These are phyloP conservation scores for Bothriochloa decipiens DNA, from an alignment of 176 grass and related monocot species.

Conservation along the genomic window DNA sequence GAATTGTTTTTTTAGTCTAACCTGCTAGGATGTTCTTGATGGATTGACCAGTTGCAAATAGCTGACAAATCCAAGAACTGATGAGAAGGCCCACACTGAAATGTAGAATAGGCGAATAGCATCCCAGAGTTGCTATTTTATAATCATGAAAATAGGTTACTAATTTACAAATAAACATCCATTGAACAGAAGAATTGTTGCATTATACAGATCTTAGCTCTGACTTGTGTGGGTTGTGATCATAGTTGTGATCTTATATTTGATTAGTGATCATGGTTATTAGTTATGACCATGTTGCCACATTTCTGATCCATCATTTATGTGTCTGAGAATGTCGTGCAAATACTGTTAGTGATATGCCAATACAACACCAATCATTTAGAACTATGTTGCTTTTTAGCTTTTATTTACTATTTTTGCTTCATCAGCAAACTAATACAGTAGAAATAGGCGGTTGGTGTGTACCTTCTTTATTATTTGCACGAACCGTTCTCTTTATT, in stretches of 20 bases:
- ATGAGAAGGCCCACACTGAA: neutral
- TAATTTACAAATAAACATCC: neutral
- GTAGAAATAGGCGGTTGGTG: too few species aligned
- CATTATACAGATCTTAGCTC: neutral
- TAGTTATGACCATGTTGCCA: neutral
- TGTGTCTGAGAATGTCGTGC: neutral
- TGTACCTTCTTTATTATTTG: neutral
- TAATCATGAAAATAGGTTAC: neutral
- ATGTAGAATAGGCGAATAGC: neutral
- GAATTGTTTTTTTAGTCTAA: constrained; percentile 19
- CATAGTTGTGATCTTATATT: neutral
- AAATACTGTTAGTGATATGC: neutral
- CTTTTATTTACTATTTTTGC: neutral
- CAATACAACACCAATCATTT: neutral
- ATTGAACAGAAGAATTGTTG: neutral
- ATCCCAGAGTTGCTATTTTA: neutral
- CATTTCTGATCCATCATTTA: neutral
- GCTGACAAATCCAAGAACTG: neutral
- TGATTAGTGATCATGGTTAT: neutral
- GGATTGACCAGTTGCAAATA: neutral
- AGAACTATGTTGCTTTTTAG: neutral
- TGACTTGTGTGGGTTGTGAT: neutral
- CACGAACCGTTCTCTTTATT: neutral
- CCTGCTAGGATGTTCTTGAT: neutral
- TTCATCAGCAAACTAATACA: neutral